phyloP scores from a whole-genome alignment of 345 rosid species.

The Acer saccharum region DNA sequence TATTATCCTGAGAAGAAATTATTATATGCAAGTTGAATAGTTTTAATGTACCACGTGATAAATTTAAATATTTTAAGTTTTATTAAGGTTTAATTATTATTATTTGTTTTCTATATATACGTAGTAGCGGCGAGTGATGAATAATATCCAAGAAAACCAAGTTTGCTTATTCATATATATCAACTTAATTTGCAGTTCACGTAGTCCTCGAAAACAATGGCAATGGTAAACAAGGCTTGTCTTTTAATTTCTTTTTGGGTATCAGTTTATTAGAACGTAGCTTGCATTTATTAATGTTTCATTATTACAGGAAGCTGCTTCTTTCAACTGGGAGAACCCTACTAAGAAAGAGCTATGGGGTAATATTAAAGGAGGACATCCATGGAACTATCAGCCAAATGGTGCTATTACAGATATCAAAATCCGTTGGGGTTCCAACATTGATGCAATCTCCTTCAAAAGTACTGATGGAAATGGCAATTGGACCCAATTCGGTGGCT shows the following conservation, averaged over 20 bases:
- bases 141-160: neutral
- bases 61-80: no score
- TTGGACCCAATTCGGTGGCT: neutral
- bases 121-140: neutral
- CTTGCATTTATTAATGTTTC: neutral
- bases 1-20: no score
- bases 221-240: neutral
- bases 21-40: no score
- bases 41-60: no score
- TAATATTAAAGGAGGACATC: neutral
- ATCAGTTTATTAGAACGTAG: no score
- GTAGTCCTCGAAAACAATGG: neutral
- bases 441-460: conserved; percentile 3
- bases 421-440: neutral
- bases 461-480: neutral
- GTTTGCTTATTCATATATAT: no score
- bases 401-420: neutral
- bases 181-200: neutral
- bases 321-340: neutral
- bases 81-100: no score
- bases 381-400: neutral
- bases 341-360: neutral
- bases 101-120: neutral
- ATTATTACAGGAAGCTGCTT: neutral
- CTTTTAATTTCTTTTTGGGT: no score